phyloP scores from a whole-genome alignment of 2,329 filamentous ascomycete species.

The Bipolaris sorokiniana region DNA sequence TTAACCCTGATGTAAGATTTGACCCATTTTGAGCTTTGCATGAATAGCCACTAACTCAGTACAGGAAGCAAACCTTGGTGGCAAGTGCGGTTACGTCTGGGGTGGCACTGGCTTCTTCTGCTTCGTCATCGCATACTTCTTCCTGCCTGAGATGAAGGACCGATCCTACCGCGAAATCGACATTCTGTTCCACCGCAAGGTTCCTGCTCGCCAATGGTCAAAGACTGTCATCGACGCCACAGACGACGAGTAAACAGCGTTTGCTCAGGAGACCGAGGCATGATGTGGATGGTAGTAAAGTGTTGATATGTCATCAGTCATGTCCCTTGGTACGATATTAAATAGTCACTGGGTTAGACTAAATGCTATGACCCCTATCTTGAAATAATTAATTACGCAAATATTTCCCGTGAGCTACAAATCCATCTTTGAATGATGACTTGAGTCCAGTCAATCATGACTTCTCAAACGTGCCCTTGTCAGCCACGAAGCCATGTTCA shows the following conservation, averaged over 20 bases:
- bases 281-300: not conserved
- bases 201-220: slow-evolving; percentile 63
- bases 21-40: slow-evolving; percentile 57
- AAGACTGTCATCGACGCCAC: slow-evolving; percentile 62
- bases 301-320: not conserved
- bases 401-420: not conserved
- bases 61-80: slow-evolving; percentile 60
- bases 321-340: not conserved
- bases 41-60: slow-evolving; percentile 59
- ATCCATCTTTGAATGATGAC: not conserved
- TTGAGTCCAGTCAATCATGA: too few relatives aligned
- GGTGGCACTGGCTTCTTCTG: slow-evolving; percentile 61
- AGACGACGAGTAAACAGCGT: slow-evolving; percentile 63
- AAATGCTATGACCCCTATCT: not conserved
- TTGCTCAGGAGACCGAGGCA: not conserved
- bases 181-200: slow-evolving; percentile 51
- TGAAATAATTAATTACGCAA: not conserved
- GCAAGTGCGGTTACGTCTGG: slow-evolving; percentile 46
- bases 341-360: not conserved
- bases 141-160: slow-evolving; percentile 62
- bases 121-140: slow-evolving; percentile 57
- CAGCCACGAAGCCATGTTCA: too few relatives aligned
- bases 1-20: slow-evolving; percentile 57
- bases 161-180: slow-evolving; percentile 60
- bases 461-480: too few relatives aligned